phyloP scores from a whole-genome alignment of 352 stramenopile species.

The Globisporangium spiculum region DNA sequence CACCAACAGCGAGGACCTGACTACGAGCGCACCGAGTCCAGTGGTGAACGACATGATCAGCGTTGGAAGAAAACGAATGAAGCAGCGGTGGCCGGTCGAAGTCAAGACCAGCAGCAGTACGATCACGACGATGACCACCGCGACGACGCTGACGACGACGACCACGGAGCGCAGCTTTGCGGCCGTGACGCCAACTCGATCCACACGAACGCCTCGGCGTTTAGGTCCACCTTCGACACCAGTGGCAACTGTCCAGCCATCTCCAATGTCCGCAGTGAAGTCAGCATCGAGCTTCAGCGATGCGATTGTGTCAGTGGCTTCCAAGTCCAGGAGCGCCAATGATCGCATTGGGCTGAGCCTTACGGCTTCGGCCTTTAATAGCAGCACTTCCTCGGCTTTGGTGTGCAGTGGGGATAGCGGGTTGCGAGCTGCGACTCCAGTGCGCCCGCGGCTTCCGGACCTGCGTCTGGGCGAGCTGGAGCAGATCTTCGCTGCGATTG shows the following conservation, averaged over 20 bases:
- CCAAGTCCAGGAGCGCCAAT: neutral
- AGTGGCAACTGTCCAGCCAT: neutral
- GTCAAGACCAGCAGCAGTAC: neutral
- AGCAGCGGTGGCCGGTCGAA: neutral
- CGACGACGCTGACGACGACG: neutral
- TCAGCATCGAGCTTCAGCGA: neutral
- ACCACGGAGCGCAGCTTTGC: neutral
- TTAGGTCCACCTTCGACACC: neutral
- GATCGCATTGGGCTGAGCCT: neutral
- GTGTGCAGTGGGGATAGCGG: neutral
- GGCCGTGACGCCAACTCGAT: neutral
- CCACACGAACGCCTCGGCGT: neutral
- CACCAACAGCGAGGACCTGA: neutral
- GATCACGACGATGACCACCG: neutral
- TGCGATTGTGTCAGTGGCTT: neutral
- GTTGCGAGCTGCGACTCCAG: neutral
- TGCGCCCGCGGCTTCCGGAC: conserved; percentile 1
- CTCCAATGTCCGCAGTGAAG: neutral
- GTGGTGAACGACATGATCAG: conserved; percentile 16
- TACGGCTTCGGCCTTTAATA: neutral
- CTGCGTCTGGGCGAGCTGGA: conserved; percentile 11
- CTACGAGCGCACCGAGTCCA: conserved; percentile 7
- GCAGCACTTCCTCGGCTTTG: neutral
- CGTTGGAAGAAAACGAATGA: neutral
- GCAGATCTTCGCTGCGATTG: conserved; percentile 19